Percentiles rank a stretch among this genome's conserved stretches.
Evolutionary conservation across 495 filamentous ascomycete genomes (phyloP).

Genomic region (Aspergillus haitiensis): DNA sequence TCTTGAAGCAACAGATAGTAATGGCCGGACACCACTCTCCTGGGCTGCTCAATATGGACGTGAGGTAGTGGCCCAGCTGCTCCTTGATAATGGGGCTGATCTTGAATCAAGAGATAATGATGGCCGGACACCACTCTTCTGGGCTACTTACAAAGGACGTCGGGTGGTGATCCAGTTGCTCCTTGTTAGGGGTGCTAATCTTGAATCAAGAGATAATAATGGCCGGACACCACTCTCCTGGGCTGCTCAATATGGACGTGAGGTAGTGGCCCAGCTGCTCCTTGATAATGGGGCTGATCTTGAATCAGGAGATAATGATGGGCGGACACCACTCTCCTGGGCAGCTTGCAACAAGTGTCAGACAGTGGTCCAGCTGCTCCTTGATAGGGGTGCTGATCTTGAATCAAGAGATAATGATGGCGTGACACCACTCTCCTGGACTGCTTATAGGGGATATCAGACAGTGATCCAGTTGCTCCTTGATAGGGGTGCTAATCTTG

Average conservation of each 20-base stretch:
- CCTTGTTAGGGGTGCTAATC: not conserved
- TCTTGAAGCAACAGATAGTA: too few species aligned
- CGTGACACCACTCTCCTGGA: not conserved
- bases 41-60: too few species aligned
- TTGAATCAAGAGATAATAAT: not conserved
- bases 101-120: too few species aligned
- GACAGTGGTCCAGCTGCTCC: not conserved
- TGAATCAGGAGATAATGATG: not conserved
- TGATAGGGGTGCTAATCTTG: too few species aligned
- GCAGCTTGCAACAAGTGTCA: too few species aligned
- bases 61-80: too few species aligned
- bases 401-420: not conserved
- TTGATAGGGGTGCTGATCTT: not conserved
- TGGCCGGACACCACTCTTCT: not conserved
- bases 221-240: not conserved
- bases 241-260: not conserved
- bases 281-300: not conserved
- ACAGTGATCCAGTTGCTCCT: too few species aligned
- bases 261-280: not conserved
- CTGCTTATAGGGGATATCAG: not conserved
- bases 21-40: too few species aligned
- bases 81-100: too few species aligned
- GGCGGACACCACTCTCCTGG: constrained; percentile 9
- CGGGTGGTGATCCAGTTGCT: not conserved
- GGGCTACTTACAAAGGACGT: not conserved